Percentiles rank a stretch among this genome's conserved stretches.
Evolutionary conservation across 441 rosid species (phyloP).

Genomic region (Kokia cookei): DNA sequence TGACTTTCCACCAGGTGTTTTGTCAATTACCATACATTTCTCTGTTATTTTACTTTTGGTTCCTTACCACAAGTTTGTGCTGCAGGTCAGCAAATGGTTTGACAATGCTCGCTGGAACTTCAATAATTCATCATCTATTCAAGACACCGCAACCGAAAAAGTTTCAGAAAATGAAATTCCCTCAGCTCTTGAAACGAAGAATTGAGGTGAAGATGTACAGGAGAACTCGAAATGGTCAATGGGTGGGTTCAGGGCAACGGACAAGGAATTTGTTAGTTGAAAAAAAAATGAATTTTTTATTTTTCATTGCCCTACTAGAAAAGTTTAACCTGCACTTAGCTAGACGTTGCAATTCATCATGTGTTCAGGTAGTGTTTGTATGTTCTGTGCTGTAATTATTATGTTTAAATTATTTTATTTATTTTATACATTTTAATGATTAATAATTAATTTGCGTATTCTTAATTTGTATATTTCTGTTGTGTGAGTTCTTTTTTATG

Average conservation of each 20-base stretch:
- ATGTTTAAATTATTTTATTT: no score
- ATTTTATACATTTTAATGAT: no score
- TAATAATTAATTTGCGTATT: no score
- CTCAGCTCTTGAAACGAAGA: conserved; percentile 5
- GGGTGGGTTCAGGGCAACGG: not conserved
- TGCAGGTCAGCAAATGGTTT: conserved; percentile 86
- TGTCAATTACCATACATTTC: not conserved
- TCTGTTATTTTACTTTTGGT: not conserved
- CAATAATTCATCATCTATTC: conserved; percentile 34
- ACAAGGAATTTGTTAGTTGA: conserved; percentile 9
- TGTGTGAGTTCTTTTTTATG: no score
- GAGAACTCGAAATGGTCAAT: conserved; percentile 16
- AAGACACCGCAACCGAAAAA: conserved; percentile 11
- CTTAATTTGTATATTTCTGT: no score
- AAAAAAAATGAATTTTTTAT: not conserved
- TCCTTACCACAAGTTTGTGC: not conserved
- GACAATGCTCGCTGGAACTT: conserved; percentile 71
- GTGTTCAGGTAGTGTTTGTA: no score
- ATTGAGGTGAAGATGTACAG: conserved; percentile 10
- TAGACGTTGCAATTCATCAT: no score
- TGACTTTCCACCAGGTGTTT: conserved; percentile 66
- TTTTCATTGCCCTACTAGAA: not conserved
- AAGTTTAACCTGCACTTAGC: not conserved
- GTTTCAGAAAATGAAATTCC: conserved; percentile 20
- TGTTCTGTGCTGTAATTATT: no score